Percentiles rank a stretch among this genome's conserved stretches.
phyloP scores from a whole-genome alignment of 2,329 filamentous ascomycete species.

The Pyrenophora teres region DNA sequence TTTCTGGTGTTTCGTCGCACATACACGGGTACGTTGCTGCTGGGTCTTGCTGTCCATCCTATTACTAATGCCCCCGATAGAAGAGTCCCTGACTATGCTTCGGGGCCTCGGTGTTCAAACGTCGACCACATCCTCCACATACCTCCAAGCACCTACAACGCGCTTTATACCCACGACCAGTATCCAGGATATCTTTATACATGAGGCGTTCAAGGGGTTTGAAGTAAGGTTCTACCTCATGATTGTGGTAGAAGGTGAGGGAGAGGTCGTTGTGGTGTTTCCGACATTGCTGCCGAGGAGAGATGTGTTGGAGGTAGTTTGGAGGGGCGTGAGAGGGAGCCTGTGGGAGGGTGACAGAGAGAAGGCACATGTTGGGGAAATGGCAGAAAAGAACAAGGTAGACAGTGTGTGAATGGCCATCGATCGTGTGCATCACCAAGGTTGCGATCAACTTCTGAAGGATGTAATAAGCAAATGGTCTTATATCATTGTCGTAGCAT shows the following conservation, averaged over 20 bases:
- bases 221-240: constrained; percentile 88
- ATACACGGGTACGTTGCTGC: constrained; percentile 54
- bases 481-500: background rate
- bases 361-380: background rate
- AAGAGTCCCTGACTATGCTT: constrained; percentile 87
- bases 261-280: constrained; percentile 92
- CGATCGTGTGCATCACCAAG: background rate
- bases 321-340: constrained; percentile 82
- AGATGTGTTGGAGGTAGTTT: constrained; percentile 81
- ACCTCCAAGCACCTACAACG: constrained; percentile 66
- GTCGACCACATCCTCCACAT: constrained; percentile 70
- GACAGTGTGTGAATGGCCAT: background rate
- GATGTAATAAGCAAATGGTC: constrained; percentile 10
- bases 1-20: constrained; percentile 55
- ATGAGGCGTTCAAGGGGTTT: constrained; percentile 92
- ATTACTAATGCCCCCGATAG: constrained; percentile 45
- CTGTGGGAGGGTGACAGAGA: constrained; percentile 67
- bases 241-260: constrained; percentile 87
- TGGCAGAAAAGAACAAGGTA: background rate
- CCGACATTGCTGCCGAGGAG: constrained; percentile 76
- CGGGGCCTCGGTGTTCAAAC: constrained; percentile 91
- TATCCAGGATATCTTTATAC: constrained; percentile 91
- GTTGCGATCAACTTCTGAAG: background rate
- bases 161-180: constrained; percentile 86
- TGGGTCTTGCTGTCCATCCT: background rate